phyloP scores from a whole-genome alignment of 805 yeast genomes.

The Kluyveromyces wickerhamii region DNA sequence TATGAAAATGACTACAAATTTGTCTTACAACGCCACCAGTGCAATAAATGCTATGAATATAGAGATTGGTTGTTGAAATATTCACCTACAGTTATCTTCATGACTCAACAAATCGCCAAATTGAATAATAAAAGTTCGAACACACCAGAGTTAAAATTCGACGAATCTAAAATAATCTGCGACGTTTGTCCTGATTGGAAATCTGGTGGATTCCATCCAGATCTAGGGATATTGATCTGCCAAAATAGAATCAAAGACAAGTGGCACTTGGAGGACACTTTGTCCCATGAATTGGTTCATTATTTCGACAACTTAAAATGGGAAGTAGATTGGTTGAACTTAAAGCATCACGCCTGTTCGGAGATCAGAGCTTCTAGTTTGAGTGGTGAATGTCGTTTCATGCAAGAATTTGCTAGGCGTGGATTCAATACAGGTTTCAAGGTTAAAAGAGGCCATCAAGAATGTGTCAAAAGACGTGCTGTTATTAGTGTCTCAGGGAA shows the following conservation, averaged over 20 bases:
- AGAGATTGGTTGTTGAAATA: slow-evolving; percentile 72
- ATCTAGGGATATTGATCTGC: slow-evolving; percentile 77
- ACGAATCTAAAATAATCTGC: slow-evolving; percentile 46
- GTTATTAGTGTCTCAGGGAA: slow-evolving; percentile 75
- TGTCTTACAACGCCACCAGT: slow-evolving; percentile 42
- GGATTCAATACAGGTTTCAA: slow-evolving; percentile 31
- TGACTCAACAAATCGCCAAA: slow-evolving; percentile 75
- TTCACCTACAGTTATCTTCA: slow-evolving; percentile 80
- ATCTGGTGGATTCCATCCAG: slow-evolving; percentile 92
- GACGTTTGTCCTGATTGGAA: slow-evolving; percentile 74
- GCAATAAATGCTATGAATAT: slow-evolving; percentile 63
- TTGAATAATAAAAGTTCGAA: slow-evolving; percentile 28
- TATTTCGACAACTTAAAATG: slow-evolving; percentile 87
- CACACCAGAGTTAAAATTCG: slow-evolving; percentile 14
- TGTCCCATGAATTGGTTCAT: slow-evolving; percentile 89
- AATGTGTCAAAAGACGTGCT: slow-evolving; percentile 86
- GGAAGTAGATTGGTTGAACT: slow-evolving; percentile 74
- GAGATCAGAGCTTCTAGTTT: slow-evolving; percentile 90
- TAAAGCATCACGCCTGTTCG: slow-evolving; percentile 93
- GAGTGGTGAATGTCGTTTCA: slow-evolving; percentile 90
- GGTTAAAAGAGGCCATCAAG: slow-evolving; percentile 79
- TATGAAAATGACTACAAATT: slow-evolving; percentile 49
- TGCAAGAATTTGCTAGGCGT: slow-evolving; percentile 61
- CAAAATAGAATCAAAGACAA: slow-evolving; percentile 69
- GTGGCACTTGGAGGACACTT: slow-evolving; percentile 81